These are phyloP conservation scores for Bocquillonia castaneifolia DNA, from an alignment of 441 rosid genomes.

Conservation along the genomic window DNA sequence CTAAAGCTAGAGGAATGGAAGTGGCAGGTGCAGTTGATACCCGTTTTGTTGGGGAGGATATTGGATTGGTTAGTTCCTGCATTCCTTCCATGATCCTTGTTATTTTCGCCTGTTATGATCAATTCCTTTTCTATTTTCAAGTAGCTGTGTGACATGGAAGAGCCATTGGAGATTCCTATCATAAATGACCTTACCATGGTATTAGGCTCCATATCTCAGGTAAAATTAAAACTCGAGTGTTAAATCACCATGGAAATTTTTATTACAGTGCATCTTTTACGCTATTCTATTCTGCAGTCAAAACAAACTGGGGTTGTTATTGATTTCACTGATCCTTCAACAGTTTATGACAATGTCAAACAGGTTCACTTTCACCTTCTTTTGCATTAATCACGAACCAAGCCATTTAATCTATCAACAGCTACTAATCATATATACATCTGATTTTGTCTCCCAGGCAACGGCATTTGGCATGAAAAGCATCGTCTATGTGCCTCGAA, in stretches of 20 bases:
- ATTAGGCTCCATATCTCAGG: conserved; percentile 92
- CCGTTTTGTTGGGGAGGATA: conserved; percentile 68
- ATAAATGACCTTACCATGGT: conserved; percentile 84
- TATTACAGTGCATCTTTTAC: not conserved
- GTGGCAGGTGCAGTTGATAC: conserved; percentile 86
- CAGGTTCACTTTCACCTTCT: conserved; percentile 38
- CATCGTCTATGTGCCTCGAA: conserved; percentile 71
- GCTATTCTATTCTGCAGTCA: conserved; percentile 34
- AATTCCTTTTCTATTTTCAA: not conserved
- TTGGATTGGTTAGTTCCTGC: conserved; percentile 49
- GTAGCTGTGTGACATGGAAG: conserved; percentile 74
- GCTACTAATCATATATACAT: not conserved
- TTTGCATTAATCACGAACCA: not conserved
- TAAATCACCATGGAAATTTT: no score
- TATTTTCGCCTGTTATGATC: no score
- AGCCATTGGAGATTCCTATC: conserved; percentile 75
- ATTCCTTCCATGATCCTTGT: not conserved
- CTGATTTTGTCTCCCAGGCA: conserved; percentile 39
- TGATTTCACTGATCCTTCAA: conserved; percentile 74
- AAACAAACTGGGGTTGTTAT: conserved; percentile 75
- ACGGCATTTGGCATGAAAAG: conserved; percentile 88
- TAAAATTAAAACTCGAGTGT: conserved; percentile 17
- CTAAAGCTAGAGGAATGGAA: conserved; percentile 87
- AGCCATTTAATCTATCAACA: not conserved
- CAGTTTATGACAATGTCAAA: conserved; percentile 86